Evolutionary conservation across 2,329 filamentous ascomycete genomes (phyloP).

Genomic region (Lachnellula subtilissima): DNA sequence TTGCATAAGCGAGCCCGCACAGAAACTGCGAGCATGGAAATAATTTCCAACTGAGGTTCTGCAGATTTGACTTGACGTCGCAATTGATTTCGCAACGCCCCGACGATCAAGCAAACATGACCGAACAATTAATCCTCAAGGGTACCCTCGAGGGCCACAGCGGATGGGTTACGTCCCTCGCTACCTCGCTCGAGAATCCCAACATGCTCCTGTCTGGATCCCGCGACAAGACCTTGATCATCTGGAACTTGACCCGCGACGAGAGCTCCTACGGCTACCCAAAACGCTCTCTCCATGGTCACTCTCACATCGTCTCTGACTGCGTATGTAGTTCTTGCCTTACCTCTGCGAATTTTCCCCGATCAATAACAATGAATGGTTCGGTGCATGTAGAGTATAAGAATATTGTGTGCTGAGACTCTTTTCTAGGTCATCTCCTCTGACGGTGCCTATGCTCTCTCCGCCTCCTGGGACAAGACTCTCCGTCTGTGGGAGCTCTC

Average conservation of each 20-base stretch:
- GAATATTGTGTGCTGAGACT: constrained; percentile 33
- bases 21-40: not conserved
- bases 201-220: constrained; percentile 99
- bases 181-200: constrained; percentile 98
- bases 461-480: constrained; percentile 99
- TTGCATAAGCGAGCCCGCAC: not conserved
- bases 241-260: constrained; percentile 99
- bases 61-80: constrained; percentile 5
- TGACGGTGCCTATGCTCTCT: constrained; percentile 97
- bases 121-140: constrained; percentile 65
- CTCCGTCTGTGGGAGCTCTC: constrained; percentile 99
- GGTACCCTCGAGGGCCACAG: constrained; percentile 98
- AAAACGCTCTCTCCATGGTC: constrained; percentile 96
- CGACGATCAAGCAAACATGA: constrained; percentile 28
- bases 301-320: constrained; percentile 99
- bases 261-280: constrained; percentile 98
- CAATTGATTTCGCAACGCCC: constrained; percentile 24
- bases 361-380: not conserved
- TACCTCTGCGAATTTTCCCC: constrained; percentile 8
- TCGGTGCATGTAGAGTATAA: constrained; percentile 19
- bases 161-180: constrained; percentile 98
- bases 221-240: constrained; percentile 98
- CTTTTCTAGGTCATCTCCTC: constrained; percentile 86
- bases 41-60: not conserved
- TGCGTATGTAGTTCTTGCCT: constrained; percentile 67